Conservation (phyloP, 352 stramenopile species). For the Pythium apleroticum region DNA sequence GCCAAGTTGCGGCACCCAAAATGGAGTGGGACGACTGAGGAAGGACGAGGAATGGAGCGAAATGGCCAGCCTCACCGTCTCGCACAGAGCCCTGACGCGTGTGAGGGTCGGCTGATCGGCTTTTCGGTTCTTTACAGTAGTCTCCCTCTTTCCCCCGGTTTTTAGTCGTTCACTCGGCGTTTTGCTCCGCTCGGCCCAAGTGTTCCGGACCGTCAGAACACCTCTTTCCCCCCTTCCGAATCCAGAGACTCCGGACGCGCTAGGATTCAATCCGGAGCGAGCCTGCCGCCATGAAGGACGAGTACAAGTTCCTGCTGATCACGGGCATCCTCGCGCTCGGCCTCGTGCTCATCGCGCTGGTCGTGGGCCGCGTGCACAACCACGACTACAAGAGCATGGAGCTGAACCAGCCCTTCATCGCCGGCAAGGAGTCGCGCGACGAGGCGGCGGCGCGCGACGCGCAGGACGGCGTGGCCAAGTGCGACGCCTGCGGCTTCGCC, state of each 20-base stretch:
- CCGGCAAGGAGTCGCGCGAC: constrained; percentile 4
- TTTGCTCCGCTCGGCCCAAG: background rate
- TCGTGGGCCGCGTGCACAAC: constrained; percentile 2
- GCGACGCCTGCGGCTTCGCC: constrained; percentile 6
- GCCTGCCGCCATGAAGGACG: no score
- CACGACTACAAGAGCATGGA: constrained; percentile 8
- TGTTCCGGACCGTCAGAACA: background rate
- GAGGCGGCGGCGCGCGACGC: background rate
- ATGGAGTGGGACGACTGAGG: background rate
- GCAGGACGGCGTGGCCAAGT: background rate
- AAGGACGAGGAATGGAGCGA: background rate
- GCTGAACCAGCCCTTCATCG: constrained; percentile 11
- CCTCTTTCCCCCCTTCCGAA: no score
- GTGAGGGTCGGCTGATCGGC: no score
- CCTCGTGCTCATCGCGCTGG: background rate
- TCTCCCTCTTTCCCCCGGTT: no score
- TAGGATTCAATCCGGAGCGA: background rate
- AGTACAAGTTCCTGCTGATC: background rate
- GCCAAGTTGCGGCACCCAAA: background rate
- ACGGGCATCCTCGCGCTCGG: background rate
- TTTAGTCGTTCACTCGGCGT: background rate
- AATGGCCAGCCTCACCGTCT: background rate
- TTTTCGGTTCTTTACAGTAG: no score
- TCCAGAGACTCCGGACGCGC: background rate
- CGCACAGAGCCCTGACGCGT: no score